Evolutionary conservation across 345 rosid genomes (phyloP).

Genomic region (Salix exigua): DNA sequence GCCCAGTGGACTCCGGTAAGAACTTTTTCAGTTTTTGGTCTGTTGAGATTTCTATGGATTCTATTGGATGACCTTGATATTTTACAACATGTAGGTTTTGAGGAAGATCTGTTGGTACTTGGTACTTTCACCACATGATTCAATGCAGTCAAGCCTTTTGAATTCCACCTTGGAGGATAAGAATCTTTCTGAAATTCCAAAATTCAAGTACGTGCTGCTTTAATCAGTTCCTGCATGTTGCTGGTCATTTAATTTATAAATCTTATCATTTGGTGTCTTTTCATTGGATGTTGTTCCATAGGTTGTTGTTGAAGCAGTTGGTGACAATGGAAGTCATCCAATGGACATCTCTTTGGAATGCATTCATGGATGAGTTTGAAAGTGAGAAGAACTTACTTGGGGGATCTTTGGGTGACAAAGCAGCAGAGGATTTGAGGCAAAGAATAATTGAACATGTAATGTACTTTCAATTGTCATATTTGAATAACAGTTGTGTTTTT

Average conservation of each 20-base stretch:
- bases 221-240: neutral
- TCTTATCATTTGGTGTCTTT: neutral
- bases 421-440: slow-evolving; percentile 84
- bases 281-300: slow-evolving; percentile 19
- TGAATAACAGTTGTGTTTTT: neutral
- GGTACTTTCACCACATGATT: slow-evolving; percentile 69
- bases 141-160: slow-evolving; percentile 79
- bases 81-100: slow-evolving; percentile 37
- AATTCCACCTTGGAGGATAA: slow-evolving; percentile 80
- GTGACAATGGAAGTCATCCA: slow-evolving; percentile 97
- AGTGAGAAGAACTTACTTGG: slow-evolving; percentile 79
- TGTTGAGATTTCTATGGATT: neutral
- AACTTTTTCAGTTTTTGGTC: neutral
- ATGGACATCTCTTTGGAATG: slow-evolving; percentile 93
- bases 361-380: slow-evolving; percentile 79
- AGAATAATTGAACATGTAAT: slow-evolving; percentile 93
- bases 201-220: slow-evolving; percentile 53
- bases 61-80: neutral
- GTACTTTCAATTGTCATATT: neutral
- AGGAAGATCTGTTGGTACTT: slow-evolving; percentile 88
- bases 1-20: slow-evolving; percentile 76
- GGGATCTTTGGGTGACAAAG: slow-evolving; percentile 84
- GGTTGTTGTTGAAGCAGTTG: slow-evolving; percentile 80
- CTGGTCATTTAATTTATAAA: neutral
- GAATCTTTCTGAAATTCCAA: slow-evolving; percentile 69